Base-by-base conservation (phyloP, 1,284 basidiomycete species). In the Ganoderma lucidum region DNA sequence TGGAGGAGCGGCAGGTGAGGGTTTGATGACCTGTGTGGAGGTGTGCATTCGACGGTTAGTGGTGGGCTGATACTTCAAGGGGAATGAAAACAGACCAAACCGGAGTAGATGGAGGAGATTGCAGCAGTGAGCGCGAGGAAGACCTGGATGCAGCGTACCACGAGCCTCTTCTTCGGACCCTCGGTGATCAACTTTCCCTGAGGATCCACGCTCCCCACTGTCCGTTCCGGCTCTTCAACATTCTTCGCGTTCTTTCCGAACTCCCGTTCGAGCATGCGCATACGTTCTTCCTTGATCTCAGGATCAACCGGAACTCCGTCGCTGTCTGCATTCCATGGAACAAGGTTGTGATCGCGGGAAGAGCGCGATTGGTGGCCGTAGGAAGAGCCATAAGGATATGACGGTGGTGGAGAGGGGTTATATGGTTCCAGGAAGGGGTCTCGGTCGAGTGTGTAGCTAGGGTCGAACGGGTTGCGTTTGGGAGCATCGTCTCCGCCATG, bases 191-290 rank as follows among this genome's bases (percentile, higher is more conserved):
- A 78, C 39, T 82, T 80, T 0, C 90, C 90, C 41, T 85, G 84
- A 19, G 76, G 75, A 73, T 91, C 84, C 4, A 90, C 87, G 45
- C 87, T 87, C 1, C 90, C 90, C 12, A 91, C 78, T 10, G 87
- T 69, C 15, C 72, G 74, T 68, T 84, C 86, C 55, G 84, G 83
- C 66, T 84, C 83, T 66, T 80, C 81, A 12, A 71, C 79, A 62
- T 82, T 79, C 5, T 75, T 73, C 30, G 72, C 70, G 44, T 69
- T 69, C 66, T 76, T 77, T 30, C 74, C 80, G 77, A 92, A 92
- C 74, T 91, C 89, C 17, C 84, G 82, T 76, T 92, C 88, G 10
- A 93, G 82, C 89, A 92, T 90, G 4, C 89, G 85, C 74, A 92
- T 83, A 23, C 90, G 83, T 71, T 91, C 90, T 77, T 90, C 87